Conservation (phyloP, 2,329 filamentous ascomycete species). For the Diaporthe citriasiana region DNA sequence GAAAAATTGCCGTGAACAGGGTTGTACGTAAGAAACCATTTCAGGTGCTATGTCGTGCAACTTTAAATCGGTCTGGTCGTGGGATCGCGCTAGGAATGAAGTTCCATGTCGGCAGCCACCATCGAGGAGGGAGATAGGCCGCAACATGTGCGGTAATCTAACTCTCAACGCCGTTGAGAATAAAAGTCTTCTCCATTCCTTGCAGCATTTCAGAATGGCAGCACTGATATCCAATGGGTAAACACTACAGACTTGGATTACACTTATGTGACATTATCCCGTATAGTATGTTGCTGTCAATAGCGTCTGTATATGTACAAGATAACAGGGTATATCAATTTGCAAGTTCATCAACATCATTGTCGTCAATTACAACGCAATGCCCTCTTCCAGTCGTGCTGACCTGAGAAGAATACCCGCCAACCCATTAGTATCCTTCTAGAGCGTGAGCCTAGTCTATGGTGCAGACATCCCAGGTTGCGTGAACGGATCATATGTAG, state of each 20-base stretch:
- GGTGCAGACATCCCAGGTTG: constrained; percentile 28
- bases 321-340: constrained; percentile 8
- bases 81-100: not conserved
- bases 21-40: not conserved
- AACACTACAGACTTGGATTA: not conserved
- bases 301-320: not conserved
- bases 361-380: not conserved
- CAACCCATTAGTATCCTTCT: not conserved
- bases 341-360: not conserved
- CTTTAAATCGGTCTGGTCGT: too few species aligned
- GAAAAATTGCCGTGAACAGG: not conserved
- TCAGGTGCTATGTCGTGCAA: not conserved
- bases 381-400: not conserved
- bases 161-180: not conserved
- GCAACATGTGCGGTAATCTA: not conserved
- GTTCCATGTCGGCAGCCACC: not conserved
- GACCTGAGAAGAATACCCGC: not conserved
- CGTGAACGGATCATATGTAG: constrained; percentile 10
- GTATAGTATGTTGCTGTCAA: not conserved
- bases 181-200: too few species aligned
- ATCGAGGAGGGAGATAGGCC: too few species aligned
- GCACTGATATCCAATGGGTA: not conserved
- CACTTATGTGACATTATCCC: not conserved
- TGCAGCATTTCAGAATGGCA: too few species aligned
- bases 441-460: constrained; percentile 26